Conservation (phyloP, 192 early-diverging fungal species). For the Podila clonocystis region DNA sequence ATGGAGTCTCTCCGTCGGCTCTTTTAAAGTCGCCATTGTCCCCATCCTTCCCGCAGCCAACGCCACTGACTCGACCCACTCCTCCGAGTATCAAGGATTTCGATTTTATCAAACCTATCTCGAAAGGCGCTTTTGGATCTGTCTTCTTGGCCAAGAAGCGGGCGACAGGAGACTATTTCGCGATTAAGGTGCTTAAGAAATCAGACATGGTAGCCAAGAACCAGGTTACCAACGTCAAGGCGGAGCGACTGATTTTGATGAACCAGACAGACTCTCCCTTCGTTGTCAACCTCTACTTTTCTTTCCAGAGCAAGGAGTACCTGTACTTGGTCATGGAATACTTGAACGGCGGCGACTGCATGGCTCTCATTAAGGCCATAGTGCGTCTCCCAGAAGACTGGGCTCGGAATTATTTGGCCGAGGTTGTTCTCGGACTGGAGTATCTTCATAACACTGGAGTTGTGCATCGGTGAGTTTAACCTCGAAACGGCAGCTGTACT, state of each 20-base stretch:
- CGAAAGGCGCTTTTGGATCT: constrained; percentile 90
- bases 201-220: constrained; percentile 93
- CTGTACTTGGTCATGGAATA: constrained; percentile 91
- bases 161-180: constrained; percentile 86
- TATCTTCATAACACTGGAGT: constrained; percentile 83
- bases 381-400: constrained; percentile 81
- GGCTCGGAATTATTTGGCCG: constrained; percentile 86
- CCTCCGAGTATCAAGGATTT: constrained; percentile 87
- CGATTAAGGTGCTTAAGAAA: constrained; percentile 88
- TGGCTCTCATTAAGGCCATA: constrained; percentile 81
- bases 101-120: constrained; percentile 91
- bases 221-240: constrained; percentile 90
- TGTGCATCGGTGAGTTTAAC: constrained; percentile 76
- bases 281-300: constrained; percentile 86
- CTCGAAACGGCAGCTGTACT: no score
- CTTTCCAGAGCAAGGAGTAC: constrained; percentile 87
- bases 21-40: constrained; percentile 47
- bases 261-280: constrained; percentile 84
- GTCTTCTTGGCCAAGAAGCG: constrained; percentile 89
- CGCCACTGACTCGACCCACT: constrained; percentile 58
- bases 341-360: constrained; percentile 89
- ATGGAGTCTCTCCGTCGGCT: constrained; percentile 27
- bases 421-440: constrained; percentile 83
- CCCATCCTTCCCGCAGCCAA: constrained; percentile 52
- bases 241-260: constrained; percentile 89